Conservation (phyloP, 768 basidiomycete genomes). For the Russula olivacea region DNA sequence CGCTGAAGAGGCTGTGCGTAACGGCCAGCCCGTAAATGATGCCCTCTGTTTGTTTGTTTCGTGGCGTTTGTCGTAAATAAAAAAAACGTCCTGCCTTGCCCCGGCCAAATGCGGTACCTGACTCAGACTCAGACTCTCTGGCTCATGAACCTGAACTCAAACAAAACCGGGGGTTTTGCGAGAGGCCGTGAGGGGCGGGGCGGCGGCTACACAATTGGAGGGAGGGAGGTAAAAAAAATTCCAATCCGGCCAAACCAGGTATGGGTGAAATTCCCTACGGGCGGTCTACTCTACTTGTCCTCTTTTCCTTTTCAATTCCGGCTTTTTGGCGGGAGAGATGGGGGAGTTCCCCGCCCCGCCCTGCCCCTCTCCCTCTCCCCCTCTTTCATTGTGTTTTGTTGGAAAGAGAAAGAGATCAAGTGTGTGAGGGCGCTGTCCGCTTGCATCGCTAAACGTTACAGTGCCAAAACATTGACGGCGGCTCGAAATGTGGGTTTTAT, state of each 20-base stretch:
- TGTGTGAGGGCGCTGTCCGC: too few species aligned
- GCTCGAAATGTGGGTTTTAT: too few species aligned
- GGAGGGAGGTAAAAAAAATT: not conserved
- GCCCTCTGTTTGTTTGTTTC: slow-evolving; percentile 19
- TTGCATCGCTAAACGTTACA: too few species aligned
- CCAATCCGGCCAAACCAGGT: not conserved
- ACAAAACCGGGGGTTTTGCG: too few species aligned
- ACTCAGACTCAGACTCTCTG: not conserved
- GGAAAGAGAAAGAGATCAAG: too few species aligned
- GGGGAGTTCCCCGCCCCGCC: too few species aligned
- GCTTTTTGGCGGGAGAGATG: not conserved
- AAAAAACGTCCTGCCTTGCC: not conserved
- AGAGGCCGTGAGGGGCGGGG: not conserved
- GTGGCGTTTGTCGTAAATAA: slow-evolving; percentile 6
- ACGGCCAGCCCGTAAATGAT: slow-evolving; percentile 12
- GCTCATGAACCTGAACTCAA: too few species aligned
- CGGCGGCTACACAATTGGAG: not conserved
- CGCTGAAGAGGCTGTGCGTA: slow-evolving; percentile 23
- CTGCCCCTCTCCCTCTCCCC: not conserved
- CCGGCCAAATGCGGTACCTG: slow-evolving; percentile 12
- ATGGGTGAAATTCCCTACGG: not conserved
- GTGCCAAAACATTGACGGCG: too few species aligned
- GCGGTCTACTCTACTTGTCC: not conserved
- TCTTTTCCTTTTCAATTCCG: slow-evolving; percentile 11
- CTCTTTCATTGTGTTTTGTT: not conserved